Evolutionary conservation across 2,329 filamentous ascomycete species (phyloP), one percentile per base, ranked within the genome.

Genomic region (Seiridium cupressi): DNA sequence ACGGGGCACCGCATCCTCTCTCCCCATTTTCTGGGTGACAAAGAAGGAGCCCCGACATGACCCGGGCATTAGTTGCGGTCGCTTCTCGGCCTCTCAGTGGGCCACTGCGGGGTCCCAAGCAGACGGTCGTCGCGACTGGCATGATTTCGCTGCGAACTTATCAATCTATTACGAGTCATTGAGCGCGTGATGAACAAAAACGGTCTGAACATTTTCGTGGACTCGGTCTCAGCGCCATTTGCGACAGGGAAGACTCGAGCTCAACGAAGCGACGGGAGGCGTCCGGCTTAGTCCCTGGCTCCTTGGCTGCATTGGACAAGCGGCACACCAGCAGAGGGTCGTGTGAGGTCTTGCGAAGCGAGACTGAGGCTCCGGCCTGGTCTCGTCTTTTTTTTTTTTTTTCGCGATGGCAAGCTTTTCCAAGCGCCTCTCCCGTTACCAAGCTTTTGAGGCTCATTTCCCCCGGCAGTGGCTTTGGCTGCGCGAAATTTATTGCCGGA

Each of bases 61-160:
- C 34, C 7, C 38, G 35, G 55, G 40, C 44, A n/a, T 58, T 61
- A 61, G 55, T 31, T 1, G 47, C 60, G 60, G 60, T 44, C 48
- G n/a, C 51, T 61, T 51, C 51, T 61, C 60, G 60, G 60, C 51
- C 34, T 51, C 49, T 58, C 56, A 47, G 60, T 58, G 60, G 56
- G 60, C n/a, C 13, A 40, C 35, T 49, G 58, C 31, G 34, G 51
- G 58, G 36, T 26, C 31, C n/a, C 10, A 31, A 53, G 35, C 32
- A 31, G 35, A 53, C 38, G 49, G 49, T n/a, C 49, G 32, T 11
- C 38, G 11, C 38, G 38, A 42, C 38, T 42, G 38, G 38, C 38
- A 42, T 8, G 7, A 13, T 42, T 42, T 42, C 13, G 38, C 7
- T 42, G 38, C 38, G 38, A 13, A 42, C 38, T 13, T 42, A 13